A percentile compares a stretch with the other conserved stretches of the same genome.
phyloP scores from a whole-genome alignment of 345 rosid species.

The Viola odorata region DNA sequence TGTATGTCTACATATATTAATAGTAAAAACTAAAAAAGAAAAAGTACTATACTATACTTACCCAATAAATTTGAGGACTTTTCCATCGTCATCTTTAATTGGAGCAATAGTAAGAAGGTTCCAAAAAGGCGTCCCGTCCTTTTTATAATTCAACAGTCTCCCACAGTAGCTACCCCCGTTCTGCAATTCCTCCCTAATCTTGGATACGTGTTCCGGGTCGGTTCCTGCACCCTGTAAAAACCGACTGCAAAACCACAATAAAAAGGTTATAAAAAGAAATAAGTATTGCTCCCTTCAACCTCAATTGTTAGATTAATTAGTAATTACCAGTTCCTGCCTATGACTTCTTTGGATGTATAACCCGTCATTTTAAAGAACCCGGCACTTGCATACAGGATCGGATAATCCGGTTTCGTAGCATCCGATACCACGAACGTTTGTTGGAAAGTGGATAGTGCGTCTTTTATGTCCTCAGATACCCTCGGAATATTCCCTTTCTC shows the following conservation, averaged over 20 bases:
- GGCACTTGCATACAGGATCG: slow-evolving; percentile 93
- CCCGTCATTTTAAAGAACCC: slow-evolving; percentile 98
- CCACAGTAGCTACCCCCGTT: slow-evolving; percentile 70
- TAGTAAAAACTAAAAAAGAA: not conserved
- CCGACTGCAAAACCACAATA: slow-evolving; percentile 40
- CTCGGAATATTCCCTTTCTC: slow-evolving; percentile 48
- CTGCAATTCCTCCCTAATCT: slow-evolving; percentile 63
- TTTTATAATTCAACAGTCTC: slow-evolving; percentile 84
- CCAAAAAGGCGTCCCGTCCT: slow-evolving; percentile 94
- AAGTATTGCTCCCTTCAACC: too few relatives aligned
- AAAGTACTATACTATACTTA: slow-evolving; percentile 20
- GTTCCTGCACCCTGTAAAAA: slow-evolving; percentile 88
- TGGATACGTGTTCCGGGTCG: slow-evolving; percentile 76
- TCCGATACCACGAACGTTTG: slow-evolving; percentile 96
- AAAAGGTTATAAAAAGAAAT: not conserved
- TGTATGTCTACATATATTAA: not conserved
- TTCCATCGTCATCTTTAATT: slow-evolving; percentile 81
- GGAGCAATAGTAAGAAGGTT: slow-evolving; percentile 91
- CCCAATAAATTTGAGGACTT: slow-evolving; percentile 91
- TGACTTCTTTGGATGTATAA: slow-evolving; percentile 81
- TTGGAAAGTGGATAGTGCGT: slow-evolving; percentile 80
- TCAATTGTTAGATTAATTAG: not conserved
- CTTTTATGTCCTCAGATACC: slow-evolving; percentile 71
- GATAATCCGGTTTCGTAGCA: slow-evolving; percentile 85
- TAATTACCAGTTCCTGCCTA: slow-evolving; percentile 87